A percentile compares a stretch with the other conserved stretches of the same genome.
These are phyloP conservation scores for Didymellaceae sp. DNA, from an alignment of 2,329 filamentous ascomycete species.

Conservation along the genomic window DNA sequence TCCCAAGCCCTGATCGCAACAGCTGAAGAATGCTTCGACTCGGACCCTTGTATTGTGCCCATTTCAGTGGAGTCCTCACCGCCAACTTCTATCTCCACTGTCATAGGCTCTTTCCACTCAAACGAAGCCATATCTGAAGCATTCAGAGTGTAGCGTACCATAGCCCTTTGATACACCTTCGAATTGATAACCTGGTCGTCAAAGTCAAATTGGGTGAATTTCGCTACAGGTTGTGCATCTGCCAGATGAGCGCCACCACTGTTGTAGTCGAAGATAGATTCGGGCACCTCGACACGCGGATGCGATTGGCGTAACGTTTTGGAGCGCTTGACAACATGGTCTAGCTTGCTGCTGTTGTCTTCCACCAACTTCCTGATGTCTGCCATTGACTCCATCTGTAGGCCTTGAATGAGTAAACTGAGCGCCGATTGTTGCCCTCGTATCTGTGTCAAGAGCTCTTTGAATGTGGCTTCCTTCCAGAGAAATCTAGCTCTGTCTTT, in stretches of 20 bases:
- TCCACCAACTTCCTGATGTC: conserved; percentile 41
- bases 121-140: background rate
- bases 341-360: conserved; percentile 37
- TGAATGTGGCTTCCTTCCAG: conserved; percentile 45
- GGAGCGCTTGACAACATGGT: conserved; percentile 36
- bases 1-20: conserved; percentile 3
- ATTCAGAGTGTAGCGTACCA: conserved; percentile 28
- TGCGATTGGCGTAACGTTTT: conserved; percentile 34
- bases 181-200: conserved; percentile 44
- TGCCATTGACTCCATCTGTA: conserved; percentile 46
- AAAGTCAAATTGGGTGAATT: conserved; percentile 39
- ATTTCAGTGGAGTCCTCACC: conserved; percentile 22
- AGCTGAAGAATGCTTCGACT: background rate
- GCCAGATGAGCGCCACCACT: conserved; percentile 2
- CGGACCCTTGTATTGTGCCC: conserved; percentile 11
- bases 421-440: conserved; percentile 44
- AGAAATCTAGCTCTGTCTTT: conserved; percentile 37
- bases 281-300: conserved; percentile 37
- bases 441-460: conserved; percentile 43
- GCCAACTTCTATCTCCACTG: conserved; percentile 7
- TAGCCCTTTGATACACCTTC: conserved; percentile 39
- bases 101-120: background rate
- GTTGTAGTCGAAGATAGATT: conserved; percentile 31
- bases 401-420: conserved; percentile 40
- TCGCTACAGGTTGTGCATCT: conserved; percentile 28